Base-by-base conservation (phyloP, 129 eudicot genomes). In the Ambrosia artemisiifolia region DNA sequence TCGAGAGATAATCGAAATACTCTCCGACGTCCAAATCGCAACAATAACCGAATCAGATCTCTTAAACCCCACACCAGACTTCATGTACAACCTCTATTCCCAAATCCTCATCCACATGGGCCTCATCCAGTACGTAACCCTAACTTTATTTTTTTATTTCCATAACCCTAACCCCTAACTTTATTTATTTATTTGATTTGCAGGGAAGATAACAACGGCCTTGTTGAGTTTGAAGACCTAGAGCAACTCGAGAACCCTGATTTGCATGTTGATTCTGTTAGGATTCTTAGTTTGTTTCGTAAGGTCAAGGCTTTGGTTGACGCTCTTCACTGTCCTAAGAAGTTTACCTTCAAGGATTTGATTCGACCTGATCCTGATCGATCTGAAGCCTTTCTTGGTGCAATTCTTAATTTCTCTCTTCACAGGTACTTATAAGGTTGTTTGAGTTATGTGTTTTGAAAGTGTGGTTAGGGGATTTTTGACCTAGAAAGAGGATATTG, bases 161-260 rank as follows among this genome's bases (percentile, higher is more conserved):
- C 2, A 9, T 6, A 4, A 16, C 11, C 32, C 1, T 32, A 18
- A 2, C 33, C 55, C 3, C 32, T 36, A 2, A 32, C 32, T 10
- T 24, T 24, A 24, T 24, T 55, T 55, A 4, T 16, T 61, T 63
- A 19, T 1, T 50, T 3, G 10, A 46, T 72, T 50, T 82, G 56
- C 87, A 89, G 98, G 86, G 98, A 92, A 36, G 96, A 89, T 60
- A 24, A 24, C 28, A 56, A 79, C 14, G 92, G 77, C 17, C 88
- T 83, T 17, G 75, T 93, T 17, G 92, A 89, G 51, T 93, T 93
- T 61, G 82, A 65, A 30, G 95, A 88, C 11, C 62, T 93, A 60
- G 90, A 85, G 73, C 88, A 84, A 46, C 73, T 93, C 0, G 98
- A 90, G 74, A 89, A 89, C 69, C 98, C 98, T 1, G 98, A 93